Base-by-base conservation (phyloP, 371 early-diverging fungal genomes). In the Nematocida major region DNA sequence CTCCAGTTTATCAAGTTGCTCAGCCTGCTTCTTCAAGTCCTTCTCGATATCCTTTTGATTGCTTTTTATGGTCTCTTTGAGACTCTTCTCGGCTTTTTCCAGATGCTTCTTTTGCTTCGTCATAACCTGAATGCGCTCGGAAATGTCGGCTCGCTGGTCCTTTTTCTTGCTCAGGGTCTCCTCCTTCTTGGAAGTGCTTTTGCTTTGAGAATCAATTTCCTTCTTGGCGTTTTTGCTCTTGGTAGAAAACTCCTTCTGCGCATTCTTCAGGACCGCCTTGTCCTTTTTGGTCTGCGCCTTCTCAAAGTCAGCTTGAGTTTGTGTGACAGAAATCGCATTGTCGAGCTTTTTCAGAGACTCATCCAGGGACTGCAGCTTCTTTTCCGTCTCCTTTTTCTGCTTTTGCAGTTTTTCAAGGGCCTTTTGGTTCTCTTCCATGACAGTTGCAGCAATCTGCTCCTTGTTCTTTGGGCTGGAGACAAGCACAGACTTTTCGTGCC, bases 221-320 rank as follows among this genome's bases (percentile, higher is more conserved):
- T 49, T 68, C 39, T 34, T 18, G 7, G 48, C 69, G n/a, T 67
- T 49, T 68, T 68, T 45, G 28, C 68, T 1, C 43, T 40, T 68
- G 9, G 0, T 61, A 39, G 22, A 18, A 26, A 67, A 59, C n/a
- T 20, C 11, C 28, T 67, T 28, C 28, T 39, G 18, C 18, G 20
- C 28, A 20, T 13, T 34, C 63, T 7, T 67, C 62, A 61, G 59
- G 26, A 1, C 30, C 26, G 13, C 1, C 62, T 34, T 63, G n/a
- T 42, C 11, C 39, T 50, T 30, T 66, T 42, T 7, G 0, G 24
- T 28, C 22, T 2, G 11, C 1, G 67, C n/a, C 24, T 49, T 7
- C 26, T 65, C 36, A 9, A 59, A 11, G 15, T 40, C 5, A 22
- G 43, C 43, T 30, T 66, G n/a, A 7, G 28, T 57, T 40, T 61